phyloP scores from a whole-genome alignment of 2,329 filamentous ascomycete genomes.

The Didymella pomorum region DNA sequence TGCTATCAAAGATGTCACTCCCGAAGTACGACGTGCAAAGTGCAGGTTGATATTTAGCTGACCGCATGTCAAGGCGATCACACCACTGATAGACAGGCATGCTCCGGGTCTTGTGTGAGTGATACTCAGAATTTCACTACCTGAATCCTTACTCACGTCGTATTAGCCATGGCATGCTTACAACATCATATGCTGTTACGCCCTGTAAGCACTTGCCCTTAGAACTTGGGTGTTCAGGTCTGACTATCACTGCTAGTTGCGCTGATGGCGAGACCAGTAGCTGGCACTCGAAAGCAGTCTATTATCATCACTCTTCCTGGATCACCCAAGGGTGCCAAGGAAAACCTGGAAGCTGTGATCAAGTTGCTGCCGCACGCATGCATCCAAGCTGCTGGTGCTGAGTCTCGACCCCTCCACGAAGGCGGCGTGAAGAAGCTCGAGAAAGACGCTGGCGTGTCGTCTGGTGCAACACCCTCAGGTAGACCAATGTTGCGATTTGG shows the following conservation, averaged over 20 bases:
- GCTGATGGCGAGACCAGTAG: slow-evolving; percentile 93
- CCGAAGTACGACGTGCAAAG: slow-evolving; percentile 69
- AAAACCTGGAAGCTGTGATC: slow-evolving; percentile 88
- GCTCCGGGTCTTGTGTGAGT: slow-evolving; percentile 82
- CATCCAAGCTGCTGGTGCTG: slow-evolving; percentile 80
- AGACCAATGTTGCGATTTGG: not conserved
- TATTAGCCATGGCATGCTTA: slow-evolving; percentile 84
- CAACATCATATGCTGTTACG: slow-evolving; percentile 82
- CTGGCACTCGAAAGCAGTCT: slow-evolving; percentile 81
- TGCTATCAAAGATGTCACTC: slow-evolving; percentile 82
- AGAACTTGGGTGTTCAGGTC: slow-evolving; percentile 4
- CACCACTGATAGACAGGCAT: slow-evolving; percentile 79
- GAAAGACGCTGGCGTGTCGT: slow-evolving; percentile 71
- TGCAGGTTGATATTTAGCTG: slow-evolving; percentile 7
- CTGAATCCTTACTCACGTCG: slow-evolving; percentile 23
- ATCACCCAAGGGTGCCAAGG: slow-evolving; percentile 92
- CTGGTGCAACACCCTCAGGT: slow-evolving; percentile 31
- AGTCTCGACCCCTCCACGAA: slow-evolving; percentile 80
- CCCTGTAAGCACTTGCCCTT: slow-evolving; percentile 74
- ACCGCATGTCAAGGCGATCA: slow-evolving; percentile 69
- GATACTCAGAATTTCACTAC: not conserved
- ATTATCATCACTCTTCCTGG: slow-evolving; percentile 90
- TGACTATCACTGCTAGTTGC: slow-evolving; percentile 69
- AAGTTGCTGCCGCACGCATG: slow-evolving; percentile 97
- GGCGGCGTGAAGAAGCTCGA: slow-evolving; percentile 87